phyloP scores from a whole-genome alignment of 2,329 filamentous ascomycete species.

The Lomentospora prolificans region DNA sequence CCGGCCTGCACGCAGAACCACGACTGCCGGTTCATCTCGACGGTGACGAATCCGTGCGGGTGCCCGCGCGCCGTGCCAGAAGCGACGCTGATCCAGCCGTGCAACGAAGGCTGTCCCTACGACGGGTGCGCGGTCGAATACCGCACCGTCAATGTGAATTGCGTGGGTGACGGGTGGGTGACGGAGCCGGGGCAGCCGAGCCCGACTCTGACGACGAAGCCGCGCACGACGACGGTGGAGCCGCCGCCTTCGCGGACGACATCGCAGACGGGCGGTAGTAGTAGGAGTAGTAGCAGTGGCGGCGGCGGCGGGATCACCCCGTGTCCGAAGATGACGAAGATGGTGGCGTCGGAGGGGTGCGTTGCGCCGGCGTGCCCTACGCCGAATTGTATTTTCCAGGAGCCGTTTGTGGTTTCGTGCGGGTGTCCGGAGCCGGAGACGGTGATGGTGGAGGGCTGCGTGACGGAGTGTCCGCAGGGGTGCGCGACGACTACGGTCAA shows the following conservation, averaged over 20 bases:
- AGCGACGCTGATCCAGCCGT: conserved; percentile 4
- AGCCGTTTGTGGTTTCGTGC: conserved; percentile 3
- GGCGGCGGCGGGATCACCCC: background rate
- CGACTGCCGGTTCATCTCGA: conserved; percentile 6
- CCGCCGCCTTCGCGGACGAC: background rate
- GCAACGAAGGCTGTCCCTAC: background rate
- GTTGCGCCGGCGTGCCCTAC: background rate
- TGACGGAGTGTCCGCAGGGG: background rate
- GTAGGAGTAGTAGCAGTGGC: background rate
- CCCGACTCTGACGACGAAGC: background rate
- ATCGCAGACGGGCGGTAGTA: background rate
- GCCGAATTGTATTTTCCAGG: conserved; percentile 2
- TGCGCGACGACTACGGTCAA: conserved; percentile 2
- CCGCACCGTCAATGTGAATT: background rate
- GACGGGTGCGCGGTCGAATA: conserved; percentile 1
- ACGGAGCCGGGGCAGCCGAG: conserved; percentile 1
- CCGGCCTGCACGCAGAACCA: background rate
- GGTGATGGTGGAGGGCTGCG: conserved; percentile 2
- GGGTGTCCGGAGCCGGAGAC: background rate
- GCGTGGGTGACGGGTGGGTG: background rate
- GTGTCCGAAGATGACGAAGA: conserved; percentile 3
- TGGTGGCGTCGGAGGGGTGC: background rate
- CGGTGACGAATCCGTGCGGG: conserved; percentile 4
- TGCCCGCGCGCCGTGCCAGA: conserved; percentile 1
- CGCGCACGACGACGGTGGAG: background rate